Percentiles rank a stretch among this genome's conserved stretches.
phyloP scores from a whole-genome alignment of 805 yeast species.

The Hanseniaspora pseudoguilliermondii region DNA sequence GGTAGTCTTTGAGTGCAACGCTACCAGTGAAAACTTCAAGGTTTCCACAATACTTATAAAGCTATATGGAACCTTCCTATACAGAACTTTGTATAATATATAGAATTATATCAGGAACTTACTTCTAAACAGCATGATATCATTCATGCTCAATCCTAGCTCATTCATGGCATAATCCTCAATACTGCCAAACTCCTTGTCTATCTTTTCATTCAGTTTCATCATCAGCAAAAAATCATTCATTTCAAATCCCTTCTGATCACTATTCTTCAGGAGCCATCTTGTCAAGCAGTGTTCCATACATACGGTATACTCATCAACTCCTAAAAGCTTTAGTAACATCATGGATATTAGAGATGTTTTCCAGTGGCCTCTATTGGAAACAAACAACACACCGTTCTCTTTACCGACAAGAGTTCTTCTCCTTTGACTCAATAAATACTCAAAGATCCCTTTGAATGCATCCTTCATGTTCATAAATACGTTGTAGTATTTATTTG shows the following conservation, averaged over 20 bases:
- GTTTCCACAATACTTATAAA: too few relatives aligned
- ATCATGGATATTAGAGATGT: conserved; percentile 68
- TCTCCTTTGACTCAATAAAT: not conserved
- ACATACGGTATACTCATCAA: conserved; percentile 51
- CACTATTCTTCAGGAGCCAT: conserved; percentile 31
- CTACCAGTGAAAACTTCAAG: too few relatives aligned
- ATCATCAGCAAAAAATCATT: conserved; percentile 61
- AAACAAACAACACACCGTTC: not conserved
- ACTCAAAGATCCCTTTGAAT: not conserved
- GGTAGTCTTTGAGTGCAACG: too few relatives aligned
- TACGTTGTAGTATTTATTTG: not conserved
- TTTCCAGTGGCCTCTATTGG: conserved; percentile 24
- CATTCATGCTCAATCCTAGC: conserved; percentile 36
- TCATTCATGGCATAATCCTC: conserved; percentile 34
- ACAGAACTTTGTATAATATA: too few relatives aligned
- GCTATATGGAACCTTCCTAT: too few relatives aligned
- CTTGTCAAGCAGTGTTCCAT: conserved; percentile 69
- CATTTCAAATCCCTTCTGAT: not conserved
- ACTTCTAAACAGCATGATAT: conserved; percentile 29
- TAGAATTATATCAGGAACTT: conserved; percentile 22
- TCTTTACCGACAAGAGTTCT: not conserved
- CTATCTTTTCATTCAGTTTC: conserved; percentile 43
- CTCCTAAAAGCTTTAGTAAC: conserved; percentile 48
- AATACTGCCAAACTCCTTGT: conserved; percentile 42
- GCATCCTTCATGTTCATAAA: not conserved